phyloP scores from a whole-genome alignment of 1,284 basidiomycete genomes.

The Crocinoboletus sp. region DNA sequence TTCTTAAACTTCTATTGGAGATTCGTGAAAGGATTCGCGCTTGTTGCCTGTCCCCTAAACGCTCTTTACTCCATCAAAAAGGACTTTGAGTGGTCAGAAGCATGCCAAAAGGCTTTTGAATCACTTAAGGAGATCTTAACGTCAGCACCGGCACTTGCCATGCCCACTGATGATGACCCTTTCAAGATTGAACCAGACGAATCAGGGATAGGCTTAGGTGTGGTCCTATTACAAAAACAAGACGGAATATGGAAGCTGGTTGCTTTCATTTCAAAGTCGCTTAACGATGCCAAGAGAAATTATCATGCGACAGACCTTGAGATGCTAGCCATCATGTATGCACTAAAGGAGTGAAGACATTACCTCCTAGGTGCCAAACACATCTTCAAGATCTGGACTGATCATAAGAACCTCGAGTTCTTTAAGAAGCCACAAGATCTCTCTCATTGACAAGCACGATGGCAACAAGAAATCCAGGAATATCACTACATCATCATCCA shows the following conservation, averaged over 20 bases:
- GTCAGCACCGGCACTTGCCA: background rate
- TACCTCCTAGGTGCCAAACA: too few species aligned
- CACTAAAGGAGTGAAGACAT: constrained; percentile 1
- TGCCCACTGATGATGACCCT: background rate
- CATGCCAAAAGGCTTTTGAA: background rate
- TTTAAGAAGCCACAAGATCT: too few species aligned
- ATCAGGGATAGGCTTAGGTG: fast-evolving
- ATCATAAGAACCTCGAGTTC: too few species aligned
- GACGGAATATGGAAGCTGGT: background rate
- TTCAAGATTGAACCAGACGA: background rate
- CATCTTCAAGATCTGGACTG: too few species aligned
- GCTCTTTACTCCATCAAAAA: background rate
- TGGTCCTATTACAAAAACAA: background rate
- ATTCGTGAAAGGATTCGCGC: background rate
- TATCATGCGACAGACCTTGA: background rate
- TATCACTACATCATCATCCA: too few species aligned
- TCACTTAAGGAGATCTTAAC: fast-evolving
- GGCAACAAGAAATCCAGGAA: too few species aligned
- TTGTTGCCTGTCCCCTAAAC: background rate
- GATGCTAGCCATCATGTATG: background rate
- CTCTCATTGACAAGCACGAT: too few species aligned
- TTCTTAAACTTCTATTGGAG: background rate
- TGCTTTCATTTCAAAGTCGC: background rate
- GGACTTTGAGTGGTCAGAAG: background rate
- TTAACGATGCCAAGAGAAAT: background rate